phyloP scores from a whole-genome alignment of 2,329 filamentous ascomycete species.

The Onygenales sp. region DNA sequence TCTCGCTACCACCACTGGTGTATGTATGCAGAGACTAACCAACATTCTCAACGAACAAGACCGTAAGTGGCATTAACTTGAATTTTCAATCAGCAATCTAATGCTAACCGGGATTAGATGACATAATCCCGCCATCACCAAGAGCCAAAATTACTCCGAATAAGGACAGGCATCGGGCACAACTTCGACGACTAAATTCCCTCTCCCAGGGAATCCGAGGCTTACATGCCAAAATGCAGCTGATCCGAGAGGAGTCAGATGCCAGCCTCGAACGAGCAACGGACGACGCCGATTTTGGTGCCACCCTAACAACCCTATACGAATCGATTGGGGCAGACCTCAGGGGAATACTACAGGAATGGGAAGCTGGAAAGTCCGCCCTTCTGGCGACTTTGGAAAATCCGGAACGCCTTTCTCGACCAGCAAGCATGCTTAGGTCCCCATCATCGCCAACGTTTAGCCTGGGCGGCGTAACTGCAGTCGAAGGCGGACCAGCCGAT shows the following conservation, averaged over 20 bases:
- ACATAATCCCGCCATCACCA: conserved; percentile 41
- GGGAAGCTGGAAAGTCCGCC: conserved; percentile 79
- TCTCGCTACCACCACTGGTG: conserved; percentile 52
- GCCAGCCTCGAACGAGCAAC: conserved; percentile 66
- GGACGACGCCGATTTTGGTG: conserved; percentile 58
- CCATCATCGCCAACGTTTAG: conserved; percentile 39
- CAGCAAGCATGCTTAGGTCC: conserved; percentile 31
- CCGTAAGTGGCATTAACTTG: conserved; percentile 42
- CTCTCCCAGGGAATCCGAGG: conserved; percentile 84
- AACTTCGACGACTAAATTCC: conserved; percentile 78
- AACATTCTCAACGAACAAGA: conserved; percentile 70
- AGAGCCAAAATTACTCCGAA: conserved; percentile 34
- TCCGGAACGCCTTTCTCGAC: conserved; percentile 46
- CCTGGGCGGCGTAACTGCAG: conserved; percentile 35
- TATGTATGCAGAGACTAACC: conserved; percentile 57
- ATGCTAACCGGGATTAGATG: conserved; percentile 20
- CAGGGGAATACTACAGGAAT: conserved; percentile 67
- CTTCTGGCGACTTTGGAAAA: conserved; percentile 73
- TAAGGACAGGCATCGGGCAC: conserved; percentile 76
- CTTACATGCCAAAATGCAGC: conserved; percentile 86
- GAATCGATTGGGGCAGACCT: conserved; percentile 89
- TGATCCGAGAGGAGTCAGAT: conserved; percentile 83
- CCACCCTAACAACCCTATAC: conserved; percentile 76
- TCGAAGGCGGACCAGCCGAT: conserved; percentile 50
- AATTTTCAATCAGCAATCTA: conserved; percentile 6